phyloP scores from a whole-genome alignment of 2,329 filamentous ascomycete genomes.

The Cladorrhinum sp. region DNA sequence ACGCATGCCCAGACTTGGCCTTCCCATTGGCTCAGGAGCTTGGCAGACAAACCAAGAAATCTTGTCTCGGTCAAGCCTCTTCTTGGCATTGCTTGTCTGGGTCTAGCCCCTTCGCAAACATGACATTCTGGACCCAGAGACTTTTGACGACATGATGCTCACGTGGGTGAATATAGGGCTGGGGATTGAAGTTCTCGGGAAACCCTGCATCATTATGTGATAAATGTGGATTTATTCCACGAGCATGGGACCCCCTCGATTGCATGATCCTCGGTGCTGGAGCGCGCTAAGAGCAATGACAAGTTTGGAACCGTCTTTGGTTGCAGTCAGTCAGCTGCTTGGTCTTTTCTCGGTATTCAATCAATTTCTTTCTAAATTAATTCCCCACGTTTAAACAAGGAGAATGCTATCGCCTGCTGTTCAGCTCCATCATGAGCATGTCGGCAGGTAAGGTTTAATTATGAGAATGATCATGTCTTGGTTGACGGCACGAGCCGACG shows the following conservation, averaged over 20 bases:
- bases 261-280: background rate
- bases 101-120: background rate
- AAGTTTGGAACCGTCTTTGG: background rate
- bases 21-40: slow-evolving; percentile 6
- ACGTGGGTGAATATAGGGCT: background rate
- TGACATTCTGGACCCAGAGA: background rate
- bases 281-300: background rate
- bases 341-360: too few species aligned
- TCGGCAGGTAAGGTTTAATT: too few species aligned
- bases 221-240: background rate
- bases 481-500: too few species aligned
- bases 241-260: background rate
- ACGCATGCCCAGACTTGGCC: background rate
- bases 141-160: background rate
- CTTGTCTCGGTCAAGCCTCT: slow-evolving; percentile 2
- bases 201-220: background rate
- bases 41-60: background rate
- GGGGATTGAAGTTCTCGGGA: background rate
- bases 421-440: too few species aligned
- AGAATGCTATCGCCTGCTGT: too few species aligned
- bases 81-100: background rate
- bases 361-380: too few species aligned
- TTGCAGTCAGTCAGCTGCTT: background rate
- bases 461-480: too few species aligned
- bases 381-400: too few species aligned